These are phyloP conservation scores for Lepiota brunneoincarnata DNA, from an alignment of 768 basidiomycete genomes.

Conservation along the genomic window DNA sequence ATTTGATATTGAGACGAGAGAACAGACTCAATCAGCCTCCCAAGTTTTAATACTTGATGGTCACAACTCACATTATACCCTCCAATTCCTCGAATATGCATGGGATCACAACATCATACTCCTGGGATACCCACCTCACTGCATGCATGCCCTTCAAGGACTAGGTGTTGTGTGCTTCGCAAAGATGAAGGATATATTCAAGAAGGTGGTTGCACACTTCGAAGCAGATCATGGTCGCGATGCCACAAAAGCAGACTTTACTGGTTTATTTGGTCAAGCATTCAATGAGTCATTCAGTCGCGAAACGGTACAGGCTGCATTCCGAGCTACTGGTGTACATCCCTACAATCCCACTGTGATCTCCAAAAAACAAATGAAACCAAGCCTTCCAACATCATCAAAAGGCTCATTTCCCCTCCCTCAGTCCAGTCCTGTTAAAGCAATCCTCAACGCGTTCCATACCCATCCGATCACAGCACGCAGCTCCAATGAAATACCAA, in stretches of 20 bases:
- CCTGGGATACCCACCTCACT: constrained; percentile 37
- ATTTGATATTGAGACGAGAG: constrained; percentile 32
- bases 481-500: constrained; percentile 9
- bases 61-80: constrained; percentile 36
- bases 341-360: constrained; percentile 35
- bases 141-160: constrained; percentile 39
- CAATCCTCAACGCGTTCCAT: neutral
- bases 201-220: constrained; percentile 21
- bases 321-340: constrained; percentile 34
- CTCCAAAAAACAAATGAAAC: constrained; percentile 29
- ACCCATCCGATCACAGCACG: constrained; percentile 8
- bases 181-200: constrained; percentile 31
- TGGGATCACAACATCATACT: constrained; percentile 33
- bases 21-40: constrained; percentile 17
- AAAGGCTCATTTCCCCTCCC: constrained; percentile 13
- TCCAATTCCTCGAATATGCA: constrained; percentile 30
- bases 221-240: constrained; percentile 19
- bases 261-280: constrained; percentile 30
- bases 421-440: constrained; percentile 10
- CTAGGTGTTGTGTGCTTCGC: constrained; percentile 44
- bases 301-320: constrained; percentile 32
- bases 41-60: constrained; percentile 37
- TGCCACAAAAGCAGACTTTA: constrained; percentile 35
- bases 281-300: constrained; percentile 27
- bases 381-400: constrained; percentile 28